phyloP scores from a whole-genome alignment of 176 grass and related monocot species.

The Carex parvula region DNA sequence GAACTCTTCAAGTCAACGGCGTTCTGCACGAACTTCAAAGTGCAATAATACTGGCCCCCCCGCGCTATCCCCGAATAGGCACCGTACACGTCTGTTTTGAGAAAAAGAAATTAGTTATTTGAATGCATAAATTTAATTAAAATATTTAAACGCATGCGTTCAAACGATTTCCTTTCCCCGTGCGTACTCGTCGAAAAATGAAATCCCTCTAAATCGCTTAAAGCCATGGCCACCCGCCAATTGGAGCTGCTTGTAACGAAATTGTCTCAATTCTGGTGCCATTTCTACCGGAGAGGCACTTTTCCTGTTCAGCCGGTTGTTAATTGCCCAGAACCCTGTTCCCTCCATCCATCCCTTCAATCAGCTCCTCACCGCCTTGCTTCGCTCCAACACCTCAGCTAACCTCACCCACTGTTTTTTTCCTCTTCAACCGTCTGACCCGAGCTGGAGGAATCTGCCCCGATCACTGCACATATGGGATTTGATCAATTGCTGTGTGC shows the following conservation, averaged over 20 bases:
- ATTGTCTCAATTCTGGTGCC: not conserved
- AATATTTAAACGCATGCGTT: no score
- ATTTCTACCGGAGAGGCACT: not conserved
- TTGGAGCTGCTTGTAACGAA: not conserved
- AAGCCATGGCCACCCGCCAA: not conserved
- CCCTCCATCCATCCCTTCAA: not conserved
- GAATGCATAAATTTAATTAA: no score
- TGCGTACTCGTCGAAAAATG: no score
- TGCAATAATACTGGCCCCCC: no score
- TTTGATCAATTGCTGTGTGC: constrained; percentile 28
- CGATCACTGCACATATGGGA: not conserved
- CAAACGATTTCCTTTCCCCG: no score
- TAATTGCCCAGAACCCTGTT: not conserved
- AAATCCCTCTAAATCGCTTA: no score
- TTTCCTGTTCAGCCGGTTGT: not conserved
- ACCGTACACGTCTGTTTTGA: no score
- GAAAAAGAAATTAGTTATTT: no score
- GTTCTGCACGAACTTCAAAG: no score
- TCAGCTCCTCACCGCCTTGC: not conserved
- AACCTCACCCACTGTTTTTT: not conserved
- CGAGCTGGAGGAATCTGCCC: not conserved
- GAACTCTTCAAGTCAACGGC: no score
- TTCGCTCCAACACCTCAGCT: not conserved
- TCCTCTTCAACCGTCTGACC: constrained; percentile 14
- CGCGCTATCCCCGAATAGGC: no score